These are phyloP conservation scores for Suillus americanus DNA, from an alignment of 768 basidiomycete species.

Conservation along the genomic window DNA sequence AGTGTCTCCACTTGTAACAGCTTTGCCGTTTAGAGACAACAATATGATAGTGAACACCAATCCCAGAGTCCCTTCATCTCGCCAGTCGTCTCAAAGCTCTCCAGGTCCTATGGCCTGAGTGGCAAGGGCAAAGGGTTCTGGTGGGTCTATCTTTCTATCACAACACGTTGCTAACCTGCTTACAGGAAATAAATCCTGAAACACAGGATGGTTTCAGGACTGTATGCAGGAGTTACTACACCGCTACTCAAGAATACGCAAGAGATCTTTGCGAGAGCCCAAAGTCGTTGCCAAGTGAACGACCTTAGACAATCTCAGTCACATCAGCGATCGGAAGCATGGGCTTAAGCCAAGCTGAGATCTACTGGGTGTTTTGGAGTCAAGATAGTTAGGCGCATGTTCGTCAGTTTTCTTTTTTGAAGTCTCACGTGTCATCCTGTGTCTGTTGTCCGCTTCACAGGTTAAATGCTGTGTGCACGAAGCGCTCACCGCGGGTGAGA, in stretches of 20 bases:
- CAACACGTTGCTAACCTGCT: neutral
- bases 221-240: neutral
- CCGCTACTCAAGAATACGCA: too few species aligned
- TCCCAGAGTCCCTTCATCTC: neutral
- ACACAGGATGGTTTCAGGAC: neutral
- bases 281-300: too few species aligned
- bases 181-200: neutral
- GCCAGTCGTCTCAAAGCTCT: neutral
- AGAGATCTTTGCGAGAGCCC: too few species aligned
- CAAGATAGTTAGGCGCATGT: neutral
- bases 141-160: neutral
- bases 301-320: too few species aligned
- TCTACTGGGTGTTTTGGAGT: neutral
- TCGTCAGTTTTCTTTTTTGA: neutral
- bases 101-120: neutral
- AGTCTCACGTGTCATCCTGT: neutral
- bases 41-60: neutral
- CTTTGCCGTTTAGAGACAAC: neutral
- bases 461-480: neutral
- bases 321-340: neutral
- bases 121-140: neutral
- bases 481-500: too few species aligned
- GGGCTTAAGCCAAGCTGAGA: too few species aligned
- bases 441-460: neutral
- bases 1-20: neutral